Base-by-base conservation (phyloP, 495 filamentous ascomycete genomes). In the Daldinia loculata region DNA sequence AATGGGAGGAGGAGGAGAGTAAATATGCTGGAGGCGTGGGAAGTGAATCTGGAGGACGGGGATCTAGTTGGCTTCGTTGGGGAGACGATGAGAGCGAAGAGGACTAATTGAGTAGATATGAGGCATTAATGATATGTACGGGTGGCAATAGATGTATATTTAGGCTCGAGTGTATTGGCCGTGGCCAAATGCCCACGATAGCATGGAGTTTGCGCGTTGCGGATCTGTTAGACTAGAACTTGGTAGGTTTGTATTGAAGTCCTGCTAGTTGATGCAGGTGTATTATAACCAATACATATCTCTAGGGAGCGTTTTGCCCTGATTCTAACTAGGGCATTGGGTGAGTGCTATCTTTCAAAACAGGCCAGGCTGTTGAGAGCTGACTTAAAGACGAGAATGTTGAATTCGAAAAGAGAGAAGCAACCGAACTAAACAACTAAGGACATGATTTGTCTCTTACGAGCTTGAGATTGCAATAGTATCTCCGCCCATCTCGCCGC, bases 1-100 rank as follows among this genome's bases (percentile, higher is more conserved):
- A 84, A 79, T 94, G 91, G 91, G 90, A 92, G 73, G 84, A 90
- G 63, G 88, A 89, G 53, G 92, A 94, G 84, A 82, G 79, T 72
- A 83, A 78, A 67, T 93, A 87, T 77, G 86, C 82, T 7, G 89
- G 84, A 30, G 85, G 84, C 4, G 84, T 84, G 32, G 84, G 84
- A 7, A 76, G 79, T 30, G 78, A 76, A 22, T 66, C 65, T 11
- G 77, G 70, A 52, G 71, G 68, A 19, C 66, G 68, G 19, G 75
- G 75, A 56, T 72, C 58, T 34, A 64, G 71, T 24, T 67, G 69
- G 61, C 69, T 72, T 66, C 76, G 74, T 8, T 78, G 76, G 79
- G 59, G 77, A 72, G 70, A 78, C 67, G 58, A 74, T 22, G 61
- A 76, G 39, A 51, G 70, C 58, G 29, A 77, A 43, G 53, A 72